Percentiles rank a stretch among this genome's conserved stretches.
Conservation (phyloP, 768 basidiomycete genomes). For the Multifurca ochricompacta region DNA sequence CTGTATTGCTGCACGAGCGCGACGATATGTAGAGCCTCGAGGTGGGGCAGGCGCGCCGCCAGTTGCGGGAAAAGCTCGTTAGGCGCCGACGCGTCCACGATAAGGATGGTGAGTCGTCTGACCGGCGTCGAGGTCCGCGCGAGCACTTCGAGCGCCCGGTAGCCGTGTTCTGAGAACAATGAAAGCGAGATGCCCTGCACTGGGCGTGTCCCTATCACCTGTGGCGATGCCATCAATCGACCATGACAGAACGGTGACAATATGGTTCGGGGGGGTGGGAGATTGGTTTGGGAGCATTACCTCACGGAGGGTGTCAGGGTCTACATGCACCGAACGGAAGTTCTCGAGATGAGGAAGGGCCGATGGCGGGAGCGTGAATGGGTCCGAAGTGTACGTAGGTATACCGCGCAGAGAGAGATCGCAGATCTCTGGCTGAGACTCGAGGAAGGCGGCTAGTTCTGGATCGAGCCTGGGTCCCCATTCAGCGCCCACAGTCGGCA, state of each 20-base stretch:
- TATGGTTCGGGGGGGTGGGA: neutral
- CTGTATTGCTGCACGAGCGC: constrained; percentile 43
- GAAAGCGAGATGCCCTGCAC: constrained; percentile 46
- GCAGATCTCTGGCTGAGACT: constrained; percentile 38
- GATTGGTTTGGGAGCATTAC: neutral
- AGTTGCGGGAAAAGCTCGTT: constrained; percentile 40
- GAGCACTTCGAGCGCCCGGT: constrained; percentile 39
- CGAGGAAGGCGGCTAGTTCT: constrained; percentile 43
- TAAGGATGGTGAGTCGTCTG: constrained; percentile 48
- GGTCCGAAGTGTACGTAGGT: constrained; percentile 27
- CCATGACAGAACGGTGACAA: neutral
- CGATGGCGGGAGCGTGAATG: constrained; percentile 29
- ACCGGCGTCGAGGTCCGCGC: constrained; percentile 33
- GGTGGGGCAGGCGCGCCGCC: constrained; percentile 36
- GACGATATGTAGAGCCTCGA: constrained; percentile 58
- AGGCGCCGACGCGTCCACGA: constrained; percentile 40
- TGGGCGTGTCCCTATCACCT: constrained; percentile 41
- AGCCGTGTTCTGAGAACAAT: constrained; percentile 36
- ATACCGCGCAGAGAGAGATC: constrained; percentile 53
- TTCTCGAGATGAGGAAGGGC: constrained; percentile 42
- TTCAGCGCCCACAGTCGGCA: neutral
- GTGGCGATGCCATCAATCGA: constrained; percentile 5
- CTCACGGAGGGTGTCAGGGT: constrained; percentile 34
- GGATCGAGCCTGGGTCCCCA: constrained; percentile 24
- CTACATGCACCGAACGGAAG: constrained; percentile 49